Conservation (phyloP, 208 protist genomes). For the Phytomonas sp. region DNA sequence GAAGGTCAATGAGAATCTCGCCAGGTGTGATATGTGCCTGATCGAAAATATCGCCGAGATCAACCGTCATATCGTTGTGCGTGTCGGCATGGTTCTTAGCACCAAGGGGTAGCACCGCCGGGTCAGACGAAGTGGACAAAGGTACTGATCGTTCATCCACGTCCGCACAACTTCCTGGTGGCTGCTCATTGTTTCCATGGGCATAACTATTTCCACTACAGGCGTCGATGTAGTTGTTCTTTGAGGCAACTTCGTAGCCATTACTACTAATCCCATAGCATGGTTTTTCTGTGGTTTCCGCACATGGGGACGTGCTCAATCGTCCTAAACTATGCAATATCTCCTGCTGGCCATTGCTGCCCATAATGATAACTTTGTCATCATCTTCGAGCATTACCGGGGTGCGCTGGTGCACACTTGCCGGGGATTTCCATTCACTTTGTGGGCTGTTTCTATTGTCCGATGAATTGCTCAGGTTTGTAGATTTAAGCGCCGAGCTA, state of each 20-base stretch:
- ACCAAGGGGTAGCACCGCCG: not conserved
- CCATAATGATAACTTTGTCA: conserved; percentile 18
- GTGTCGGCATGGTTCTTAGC: not conserved
- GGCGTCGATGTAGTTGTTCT: not conserved
- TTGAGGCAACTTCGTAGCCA: not conserved
- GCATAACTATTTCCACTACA: not conserved
- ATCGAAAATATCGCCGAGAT: not conserved
- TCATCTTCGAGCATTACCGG: conserved; percentile 67
- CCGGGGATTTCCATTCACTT: conserved; percentile 33
- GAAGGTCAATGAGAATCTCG: not conserved
- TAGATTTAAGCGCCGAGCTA: not conserved
- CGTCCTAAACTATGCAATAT: not conserved
- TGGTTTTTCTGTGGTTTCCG: not conserved
- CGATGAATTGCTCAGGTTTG: not conserved
- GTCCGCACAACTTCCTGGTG: not conserved
- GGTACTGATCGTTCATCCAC: not conserved
- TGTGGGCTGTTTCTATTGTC: not conserved
- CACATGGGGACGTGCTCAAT: not conserved
- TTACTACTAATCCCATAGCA: not conserved
- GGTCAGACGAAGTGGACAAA: not conserved
- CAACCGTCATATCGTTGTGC: not conserved
- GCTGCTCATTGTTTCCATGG: not conserved
- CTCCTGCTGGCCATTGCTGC: conserved; percentile 10
- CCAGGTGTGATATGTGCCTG: not conserved
- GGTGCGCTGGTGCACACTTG: conserved; percentile 69